Evolutionary conservation across 129 eudicot species (phyloP).

Genomic region (Flaveria bidentis): DNA sequence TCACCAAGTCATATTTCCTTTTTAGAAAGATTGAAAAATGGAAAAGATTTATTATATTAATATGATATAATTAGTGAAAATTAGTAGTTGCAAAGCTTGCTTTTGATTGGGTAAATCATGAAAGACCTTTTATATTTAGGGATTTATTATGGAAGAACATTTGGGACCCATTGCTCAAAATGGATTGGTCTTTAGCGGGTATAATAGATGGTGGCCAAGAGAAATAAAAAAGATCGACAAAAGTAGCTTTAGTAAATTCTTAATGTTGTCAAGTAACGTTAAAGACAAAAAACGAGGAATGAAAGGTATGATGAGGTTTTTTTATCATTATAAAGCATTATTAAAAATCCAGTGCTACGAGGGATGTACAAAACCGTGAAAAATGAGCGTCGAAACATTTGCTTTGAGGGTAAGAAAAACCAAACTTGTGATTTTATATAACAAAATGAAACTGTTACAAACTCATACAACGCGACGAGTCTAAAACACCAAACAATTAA

Average conservation of each 20-base stretch:
- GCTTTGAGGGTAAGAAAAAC: no score
- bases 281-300: conserved; percentile 28
- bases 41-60: background rate
- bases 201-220: conserved; percentile 20
- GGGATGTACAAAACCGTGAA: no score
- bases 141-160: conserved; percentile 26
- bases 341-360: no score
- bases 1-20: background rate
- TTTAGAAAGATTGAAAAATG: background rate
- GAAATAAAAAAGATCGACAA: conserved; percentile 30
- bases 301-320: conserved; percentile 1
- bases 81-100: conserved; percentile 8
- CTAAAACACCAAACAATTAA: no score
- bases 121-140: conserved; percentile 19
- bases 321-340: no score
- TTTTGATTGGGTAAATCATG: conserved; percentile 6
- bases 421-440: no score
- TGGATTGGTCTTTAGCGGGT: conserved; percentile 24
- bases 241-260: conserved; percentile 24
- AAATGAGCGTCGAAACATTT: no score
- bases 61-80: background rate
- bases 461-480: no score
- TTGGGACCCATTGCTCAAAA: conserved; percentile 30
- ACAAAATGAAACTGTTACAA: no score
- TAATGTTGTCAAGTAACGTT: conserved; percentile 26